Percentiles rank a stretch among this genome's conserved stretches.
These are phyloP conservation scores for Diaporthe destruens DNA, from an alignment of 2,329 filamentous ascomycete species.

Conservation along the genomic window DNA sequence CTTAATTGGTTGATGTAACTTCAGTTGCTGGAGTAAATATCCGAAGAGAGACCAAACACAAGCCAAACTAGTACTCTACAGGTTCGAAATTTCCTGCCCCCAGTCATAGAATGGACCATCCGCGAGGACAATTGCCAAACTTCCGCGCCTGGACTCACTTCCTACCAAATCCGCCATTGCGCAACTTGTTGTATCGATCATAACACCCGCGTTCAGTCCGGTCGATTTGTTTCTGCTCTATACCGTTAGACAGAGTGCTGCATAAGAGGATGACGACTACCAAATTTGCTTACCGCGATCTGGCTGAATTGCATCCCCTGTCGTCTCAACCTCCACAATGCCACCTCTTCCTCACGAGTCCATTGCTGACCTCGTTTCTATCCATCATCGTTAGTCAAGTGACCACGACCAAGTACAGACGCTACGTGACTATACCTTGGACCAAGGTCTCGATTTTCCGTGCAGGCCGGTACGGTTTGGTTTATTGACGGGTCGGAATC, in stretches of 20 bases:
- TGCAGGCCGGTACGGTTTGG: conserved; percentile 18
- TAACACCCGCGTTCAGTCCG: conserved; percentile 41
- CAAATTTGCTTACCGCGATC: conserved; percentile 31
- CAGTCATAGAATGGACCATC: neutral
- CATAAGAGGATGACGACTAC: neutral
- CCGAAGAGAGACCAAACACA: neutral
- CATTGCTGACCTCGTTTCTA: conserved; percentile 42
- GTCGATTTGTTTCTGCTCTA: conserved; percentile 34
- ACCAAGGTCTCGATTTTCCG: conserved; percentile 39
- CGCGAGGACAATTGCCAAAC: no score
- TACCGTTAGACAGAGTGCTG: neutral
- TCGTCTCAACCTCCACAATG: conserved; percentile 39
- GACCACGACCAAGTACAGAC: neutral
- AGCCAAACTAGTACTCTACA: neutral
- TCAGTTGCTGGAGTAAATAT: neutral
- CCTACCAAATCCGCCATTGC: conserved; percentile 37
- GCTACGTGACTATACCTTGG: conserved; percentile 21
- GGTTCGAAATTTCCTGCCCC: neutral
- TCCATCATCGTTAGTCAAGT: neutral
- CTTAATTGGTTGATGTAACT: neutral
- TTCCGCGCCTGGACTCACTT: neutral
- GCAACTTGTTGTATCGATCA: conserved; percentile 41
- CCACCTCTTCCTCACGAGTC: conserved; percentile 37
- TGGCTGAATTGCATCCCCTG: conserved; percentile 40
- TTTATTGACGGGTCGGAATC: conserved; percentile 28